A percentile compares a stretch with the other conserved stretches of the same genome.
phyloP scores from a whole-genome alignment of 2,329 filamentous ascomycete species.

The Aureobasidium pullulans region DNA sequence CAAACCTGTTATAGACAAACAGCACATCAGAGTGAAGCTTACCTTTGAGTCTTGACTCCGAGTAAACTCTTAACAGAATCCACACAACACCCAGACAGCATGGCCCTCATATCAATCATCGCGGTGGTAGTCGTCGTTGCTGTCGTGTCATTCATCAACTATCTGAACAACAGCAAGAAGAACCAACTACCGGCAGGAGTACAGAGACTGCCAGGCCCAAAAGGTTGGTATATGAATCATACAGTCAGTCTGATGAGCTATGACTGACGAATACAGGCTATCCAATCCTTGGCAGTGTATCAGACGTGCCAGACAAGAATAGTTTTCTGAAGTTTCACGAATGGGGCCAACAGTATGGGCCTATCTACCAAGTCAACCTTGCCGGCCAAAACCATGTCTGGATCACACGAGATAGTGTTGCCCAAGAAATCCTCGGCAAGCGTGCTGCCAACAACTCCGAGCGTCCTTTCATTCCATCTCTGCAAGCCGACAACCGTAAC shows the following conservation, averaged over 20 bases:
- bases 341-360: slow-evolving; percentile 38
- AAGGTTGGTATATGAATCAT: slow-evolving; percentile 15
- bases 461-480: slow-evolving; percentile 37
- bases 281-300: slow-evolving; percentile 36
- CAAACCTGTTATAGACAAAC: no score
- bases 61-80: background rate
- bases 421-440: slow-evolving; percentile 37
- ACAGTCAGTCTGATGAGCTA: background rate
- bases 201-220: slow-evolving; percentile 21
- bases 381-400: slow-evolving; percentile 40
- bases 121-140: slow-evolving; percentile 23
- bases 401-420: slow-evolving; percentile 37
- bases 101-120: slow-evolving; percentile 19
- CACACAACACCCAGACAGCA: background rate
- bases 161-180: slow-evolving; percentile 15
- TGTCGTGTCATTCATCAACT: slow-evolving; percentile 20
- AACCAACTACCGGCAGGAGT: slow-evolving; percentile 15
- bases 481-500: slow-evolving; percentile 38
- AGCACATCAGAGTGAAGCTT: no score
- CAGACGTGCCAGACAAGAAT: slow-evolving; percentile 37
- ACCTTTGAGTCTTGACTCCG: no score
- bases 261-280: slow-evolving; percentile 23
- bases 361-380: slow-evolving; percentile 39
- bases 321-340: slow-evolving; percentile 40
- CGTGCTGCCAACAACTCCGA: slow-evolving; percentile 41